Evolutionary conservation across 495 filamentous ascomycete genomes (phyloP).

Genomic region (Eremomyces bilateralis): DNA sequence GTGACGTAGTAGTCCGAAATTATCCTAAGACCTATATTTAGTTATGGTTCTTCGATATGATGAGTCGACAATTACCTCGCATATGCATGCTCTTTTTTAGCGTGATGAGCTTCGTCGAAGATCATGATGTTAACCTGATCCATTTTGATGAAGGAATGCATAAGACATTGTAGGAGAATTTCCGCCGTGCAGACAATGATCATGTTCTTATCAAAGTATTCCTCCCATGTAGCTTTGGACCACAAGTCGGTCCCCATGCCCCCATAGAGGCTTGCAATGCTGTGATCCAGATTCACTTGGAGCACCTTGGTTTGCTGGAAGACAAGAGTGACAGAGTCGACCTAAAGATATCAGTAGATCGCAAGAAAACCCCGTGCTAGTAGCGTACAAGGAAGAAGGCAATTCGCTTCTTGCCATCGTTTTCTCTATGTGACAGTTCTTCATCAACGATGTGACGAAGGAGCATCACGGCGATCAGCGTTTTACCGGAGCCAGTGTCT

Average conservation of each 20-base stretch:
- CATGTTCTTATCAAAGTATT: slow-evolving; percentile 48
- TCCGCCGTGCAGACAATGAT: slow-evolving; percentile 89
- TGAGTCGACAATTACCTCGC: slow-evolving; percentile 29
- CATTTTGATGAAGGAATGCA: slow-evolving; percentile 63
- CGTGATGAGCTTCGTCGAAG: slow-evolving; percentile 93
- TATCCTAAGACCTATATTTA: slow-evolving; percentile 33
- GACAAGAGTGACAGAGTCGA: slow-evolving; percentile 74
- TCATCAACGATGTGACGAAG: slow-evolving; percentile 55
- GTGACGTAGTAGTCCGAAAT: slow-evolving; percentile 66
- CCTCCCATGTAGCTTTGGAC: slow-evolving; percentile 44
- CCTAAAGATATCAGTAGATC: slow-evolving; percentile 19
- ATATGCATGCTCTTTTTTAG: slow-evolving; percentile 87
- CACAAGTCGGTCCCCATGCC: slow-evolving; percentile 46
- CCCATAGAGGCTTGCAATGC: slow-evolving; percentile 60
- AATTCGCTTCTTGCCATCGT: slow-evolving; percentile 37
- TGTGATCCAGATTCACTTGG: slow-evolving; percentile 61
- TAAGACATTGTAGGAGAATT: slow-evolving; percentile 57
- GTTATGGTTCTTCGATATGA: not conserved
- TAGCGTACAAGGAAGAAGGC: slow-evolving; percentile 70
- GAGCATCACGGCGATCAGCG: slow-evolving; percentile 77
- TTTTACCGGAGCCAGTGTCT: slow-evolving; percentile 97
- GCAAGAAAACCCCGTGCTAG: too few relatives aligned
- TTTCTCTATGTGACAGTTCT: slow-evolving; percentile 49
- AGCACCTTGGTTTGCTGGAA: slow-evolving; percentile 80
- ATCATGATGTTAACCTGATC: slow-evolving; percentile 72